Conservation (phyloP, 768 basidiomycete species). For the Sarcodon aspratus region DNA sequence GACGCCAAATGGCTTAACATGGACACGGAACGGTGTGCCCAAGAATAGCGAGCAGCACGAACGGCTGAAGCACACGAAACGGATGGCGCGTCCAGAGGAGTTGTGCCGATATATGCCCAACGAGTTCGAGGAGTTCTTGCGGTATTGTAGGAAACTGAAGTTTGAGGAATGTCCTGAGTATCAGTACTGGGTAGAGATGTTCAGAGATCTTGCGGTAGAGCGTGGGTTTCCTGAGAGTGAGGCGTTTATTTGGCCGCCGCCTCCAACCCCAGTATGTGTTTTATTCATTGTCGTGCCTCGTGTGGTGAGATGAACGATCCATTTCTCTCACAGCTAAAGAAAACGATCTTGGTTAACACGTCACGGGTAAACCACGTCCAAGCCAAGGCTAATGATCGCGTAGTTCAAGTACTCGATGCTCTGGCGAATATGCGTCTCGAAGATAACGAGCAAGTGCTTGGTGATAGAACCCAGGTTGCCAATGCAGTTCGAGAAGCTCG, state of each 20-base stretch:
- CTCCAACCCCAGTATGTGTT: constrained; percentile 16
- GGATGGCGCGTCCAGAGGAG: constrained; percentile 45
- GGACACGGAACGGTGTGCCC: constrained; percentile 76
- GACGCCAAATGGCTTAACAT: constrained; percentile 62
- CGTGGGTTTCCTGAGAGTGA: constrained; percentile 47
- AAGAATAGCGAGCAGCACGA: constrained; percentile 55
- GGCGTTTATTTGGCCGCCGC: constrained; percentile 65
- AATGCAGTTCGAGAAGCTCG: constrained; percentile 19
- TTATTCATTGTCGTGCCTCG: not conserved
- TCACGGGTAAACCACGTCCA: constrained; percentile 3
- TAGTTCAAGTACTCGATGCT: constrained; percentile 36
- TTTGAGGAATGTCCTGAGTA: constrained; percentile 68
- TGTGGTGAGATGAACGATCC: not conserved
- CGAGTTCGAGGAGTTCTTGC: constrained; percentile 68
- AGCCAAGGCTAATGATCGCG: constrained; percentile 33
- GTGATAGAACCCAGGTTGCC: constrained; percentile 30
- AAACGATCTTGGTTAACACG: constrained; percentile 6
- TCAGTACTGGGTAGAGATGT: constrained; percentile 49
- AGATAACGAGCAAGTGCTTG: constrained; percentile 31
- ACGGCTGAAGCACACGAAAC: constrained; percentile 54
- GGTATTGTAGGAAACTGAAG: constrained; percentile 57
- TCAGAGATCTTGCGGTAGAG: constrained; percentile 47
- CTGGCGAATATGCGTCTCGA: constrained; percentile 48
- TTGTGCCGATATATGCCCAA: constrained; percentile 58
- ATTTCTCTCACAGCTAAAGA: constrained; percentile 7